Conservation (phyloP, 495 filamentous ascomycete genomes). For the Aspergillus nidulans region DNA sequence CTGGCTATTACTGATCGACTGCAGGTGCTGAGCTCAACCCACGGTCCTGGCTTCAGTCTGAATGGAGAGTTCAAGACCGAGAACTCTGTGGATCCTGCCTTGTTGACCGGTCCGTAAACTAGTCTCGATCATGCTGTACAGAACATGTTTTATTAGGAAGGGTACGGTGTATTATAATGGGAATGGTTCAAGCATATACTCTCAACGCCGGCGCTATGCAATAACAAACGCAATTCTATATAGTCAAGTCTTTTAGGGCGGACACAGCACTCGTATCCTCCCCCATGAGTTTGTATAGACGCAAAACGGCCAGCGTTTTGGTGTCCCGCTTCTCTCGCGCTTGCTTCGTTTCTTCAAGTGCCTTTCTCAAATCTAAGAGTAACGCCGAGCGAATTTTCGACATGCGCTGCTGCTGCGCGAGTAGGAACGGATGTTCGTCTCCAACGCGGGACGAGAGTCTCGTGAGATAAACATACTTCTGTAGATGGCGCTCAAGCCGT, state of each 20-base stretch:
- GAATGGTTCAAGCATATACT: slow-evolving; percentile 42
- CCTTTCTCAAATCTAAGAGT: slow-evolving; percentile 74
- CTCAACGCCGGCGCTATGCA: slow-evolving; percentile 45
- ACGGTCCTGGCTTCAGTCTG: slow-evolving; percentile 80
- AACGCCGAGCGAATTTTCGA: slow-evolving; percentile 67
- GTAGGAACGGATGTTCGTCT: slow-evolving; percentile 61
- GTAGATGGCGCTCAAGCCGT: slow-evolving; percentile 53
- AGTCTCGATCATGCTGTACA: slow-evolving; percentile 35
- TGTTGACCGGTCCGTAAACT: slow-evolving; percentile 42
- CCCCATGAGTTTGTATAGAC: slow-evolving; percentile 71
- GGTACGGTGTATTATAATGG: slow-evolving; percentile 47
- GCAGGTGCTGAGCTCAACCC: slow-evolving; percentile 82
- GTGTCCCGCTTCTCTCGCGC: slow-evolving; percentile 49
- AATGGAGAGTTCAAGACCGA: slow-evolving; percentile 68
- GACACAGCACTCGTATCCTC: slow-evolving; percentile 63
- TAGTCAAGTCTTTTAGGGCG: slow-evolving; percentile 62
- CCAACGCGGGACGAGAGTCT: slow-evolving; percentile 49
- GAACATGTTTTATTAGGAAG: slow-evolving; percentile 45
- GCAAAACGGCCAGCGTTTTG: slow-evolving; percentile 64
- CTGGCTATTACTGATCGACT: not conserved
- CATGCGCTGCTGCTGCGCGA: slow-evolving; percentile 52
- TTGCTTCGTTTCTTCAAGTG: slow-evolving; percentile 65
- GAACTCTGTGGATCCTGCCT: slow-evolving; percentile 48
- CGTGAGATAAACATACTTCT: slow-evolving; percentile 54
- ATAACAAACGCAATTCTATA: slow-evolving; percentile 22